A percentile compares a stretch with the other conserved stretches of the same genome.
Conservation (phyloP, 331 rosid genomes). For the Rhamnella rubrinervis region DNA sequence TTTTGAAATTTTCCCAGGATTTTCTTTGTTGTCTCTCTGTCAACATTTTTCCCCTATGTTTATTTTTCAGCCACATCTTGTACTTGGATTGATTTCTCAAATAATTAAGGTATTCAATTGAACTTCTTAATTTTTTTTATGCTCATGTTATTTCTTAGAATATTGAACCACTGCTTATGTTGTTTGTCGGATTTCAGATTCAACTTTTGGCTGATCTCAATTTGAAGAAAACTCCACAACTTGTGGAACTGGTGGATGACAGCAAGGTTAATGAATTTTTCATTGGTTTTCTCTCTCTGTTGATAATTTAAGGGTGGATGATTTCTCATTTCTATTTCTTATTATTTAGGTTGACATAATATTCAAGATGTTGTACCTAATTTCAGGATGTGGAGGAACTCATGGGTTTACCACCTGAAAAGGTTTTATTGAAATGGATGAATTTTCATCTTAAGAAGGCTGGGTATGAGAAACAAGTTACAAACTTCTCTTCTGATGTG, state of each 20-base stretch:
- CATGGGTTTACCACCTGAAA: conserved; percentile 85
- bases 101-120: conserved; percentile 68
- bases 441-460: conserved; percentile 92
- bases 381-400: conserved; percentile 99
- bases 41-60: conserved; percentile 15
- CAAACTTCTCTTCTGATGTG: conserved; percentile 92
- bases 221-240: conserved; percentile 98
- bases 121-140: conserved; percentile 13
- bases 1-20: conserved; percentile 12
- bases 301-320: conserved; percentile 5
- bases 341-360: neutral
- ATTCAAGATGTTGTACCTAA: conserved; percentile 10
- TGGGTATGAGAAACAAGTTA: conserved; percentile 90
- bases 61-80: conserved; percentile 69
- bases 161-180: conserved; percentile 5
- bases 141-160: conserved; percentile 13
- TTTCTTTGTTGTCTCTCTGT: neutral
- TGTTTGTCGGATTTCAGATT: conserved; percentile 53
- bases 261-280: conserved; percentile 54
- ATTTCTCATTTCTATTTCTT: neutral
- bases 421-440: conserved; percentile 97
- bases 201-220: conserved; percentile 89
- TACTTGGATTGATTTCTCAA: conserved; percentile 94
- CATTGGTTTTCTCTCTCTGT: conserved; percentile 6
- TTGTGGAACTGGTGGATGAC: conserved; percentile 90